Evolutionary conservation across 2,329 filamentous ascomycete genomes (phyloP).

Genomic region (Rosellinia necatrix): DNA sequence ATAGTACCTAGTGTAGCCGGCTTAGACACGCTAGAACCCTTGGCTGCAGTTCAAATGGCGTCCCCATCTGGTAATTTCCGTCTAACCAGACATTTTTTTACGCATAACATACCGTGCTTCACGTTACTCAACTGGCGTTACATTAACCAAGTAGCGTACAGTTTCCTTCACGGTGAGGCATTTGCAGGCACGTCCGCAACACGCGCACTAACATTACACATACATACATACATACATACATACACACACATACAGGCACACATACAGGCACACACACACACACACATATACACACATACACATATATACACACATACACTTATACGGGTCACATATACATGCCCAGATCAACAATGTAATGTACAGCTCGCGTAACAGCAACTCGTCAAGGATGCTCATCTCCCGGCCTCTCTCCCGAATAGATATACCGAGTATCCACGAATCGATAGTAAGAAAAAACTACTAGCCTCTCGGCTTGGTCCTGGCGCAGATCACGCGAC

Average conservation of each 20-base stretch:
- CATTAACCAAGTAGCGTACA: not conserved
- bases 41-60: conserved; percentile 7
- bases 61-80: conserved; percentile 1
- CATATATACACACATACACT: no score
- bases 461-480: not conserved
- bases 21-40: conserved; percentile 8
- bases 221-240: no score
- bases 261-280: no score
- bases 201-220: no score
- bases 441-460: conserved; percentile 6
- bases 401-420: not conserved
- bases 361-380: not conserved
- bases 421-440: not conserved
- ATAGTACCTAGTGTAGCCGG: not conserved
- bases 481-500: conserved; percentile 25
- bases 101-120: no score
- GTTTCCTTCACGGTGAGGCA: conserved; percentile 7
- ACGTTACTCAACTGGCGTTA: not conserved
- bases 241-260: no score
- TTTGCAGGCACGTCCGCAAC: conserved; percentile 9
- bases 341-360: no score
- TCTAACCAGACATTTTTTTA: not conserved
- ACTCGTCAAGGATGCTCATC: conserved; percentile 14
- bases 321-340: no score
- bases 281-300: no score